phyloP scores from a whole-genome alignment of 768 basidiomycete genomes.

The Trametes sanguinea region DNA sequence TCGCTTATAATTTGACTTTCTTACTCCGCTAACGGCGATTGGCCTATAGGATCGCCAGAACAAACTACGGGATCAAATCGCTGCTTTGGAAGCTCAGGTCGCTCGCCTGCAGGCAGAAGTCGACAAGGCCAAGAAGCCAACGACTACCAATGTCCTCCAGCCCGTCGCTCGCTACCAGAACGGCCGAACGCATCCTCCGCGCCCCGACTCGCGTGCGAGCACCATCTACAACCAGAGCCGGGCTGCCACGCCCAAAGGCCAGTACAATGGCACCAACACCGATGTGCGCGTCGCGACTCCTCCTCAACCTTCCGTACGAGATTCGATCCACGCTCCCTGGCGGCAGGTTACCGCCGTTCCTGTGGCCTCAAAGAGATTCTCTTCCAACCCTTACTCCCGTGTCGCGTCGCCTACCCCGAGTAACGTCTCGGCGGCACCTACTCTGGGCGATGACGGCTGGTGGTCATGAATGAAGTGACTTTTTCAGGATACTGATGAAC shows the following conservation, averaged over 20 bases:
- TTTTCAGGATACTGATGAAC: neutral
- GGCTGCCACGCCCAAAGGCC: conserved; percentile 52
- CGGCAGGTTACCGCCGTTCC: conserved; percentile 44
- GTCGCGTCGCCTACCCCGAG: conserved; percentile 76
- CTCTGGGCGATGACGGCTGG: conserved; percentile 77
- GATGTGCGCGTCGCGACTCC: conserved; percentile 48
- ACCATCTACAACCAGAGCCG: conserved; percentile 56
- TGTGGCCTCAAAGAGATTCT: conserved; percentile 31
- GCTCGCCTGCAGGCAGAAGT: conserved; percentile 60
- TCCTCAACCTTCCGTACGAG: conserved; percentile 64
- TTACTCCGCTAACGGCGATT: neutral
- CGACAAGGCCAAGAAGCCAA: conserved; percentile 44
- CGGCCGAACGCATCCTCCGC: conserved; percentile 48
- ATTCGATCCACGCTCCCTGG: conserved; percentile 64
- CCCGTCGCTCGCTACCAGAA: conserved; percentile 44
- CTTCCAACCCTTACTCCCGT: conserved; percentile 36
- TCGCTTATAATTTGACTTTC: no score
- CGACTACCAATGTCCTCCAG: conserved; percentile 31
- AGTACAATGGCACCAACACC: conserved; percentile 39
- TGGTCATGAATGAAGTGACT: conserved; percentile 48
- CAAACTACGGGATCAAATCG: conserved; percentile 67
- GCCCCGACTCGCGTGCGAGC: conserved; percentile 78
- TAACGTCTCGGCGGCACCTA: conserved; percentile 69
- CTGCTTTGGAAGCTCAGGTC: conserved; percentile 60
- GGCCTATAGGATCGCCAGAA: conserved; percentile 64